These are phyloP conservation scores for Bryoglossum gracile DNA, from an alignment of 495 filamentous ascomycete genomes.

Conservation along the genomic window DNA sequence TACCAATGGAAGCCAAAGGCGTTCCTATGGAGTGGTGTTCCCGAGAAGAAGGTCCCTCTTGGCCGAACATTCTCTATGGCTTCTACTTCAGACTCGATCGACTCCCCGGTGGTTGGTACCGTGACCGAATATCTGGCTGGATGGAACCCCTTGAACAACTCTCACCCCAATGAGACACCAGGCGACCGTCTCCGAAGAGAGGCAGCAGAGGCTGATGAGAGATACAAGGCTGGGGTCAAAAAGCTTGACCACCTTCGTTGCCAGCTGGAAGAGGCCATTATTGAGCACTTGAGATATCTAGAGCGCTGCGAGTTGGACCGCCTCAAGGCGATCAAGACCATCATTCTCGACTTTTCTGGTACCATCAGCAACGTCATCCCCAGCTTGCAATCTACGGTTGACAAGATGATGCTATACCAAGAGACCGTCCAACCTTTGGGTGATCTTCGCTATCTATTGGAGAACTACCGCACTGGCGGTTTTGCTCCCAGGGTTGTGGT, in stretches of 20 bases:
- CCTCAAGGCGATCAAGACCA: conserved; percentile 94
- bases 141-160: conserved; percentile 90
- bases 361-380: conserved; percentile 98
- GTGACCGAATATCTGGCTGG: conserved; percentile 81
- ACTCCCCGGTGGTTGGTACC: conserved; percentile 67
- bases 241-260: conserved; percentile 87
- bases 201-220: conserved; percentile 83
- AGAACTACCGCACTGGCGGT: conserved; percentile 92
- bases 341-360: conserved; percentile 95
- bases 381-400: conserved; percentile 86
- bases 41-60: conserved; percentile 71
- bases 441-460: conserved; percentile 91
- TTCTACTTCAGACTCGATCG: conserved; percentile 46
- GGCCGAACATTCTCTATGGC: conserved; percentile 62
- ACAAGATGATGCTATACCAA: conserved; percentile 98
- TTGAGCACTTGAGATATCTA: conserved; percentile 88
- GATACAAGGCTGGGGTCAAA: conserved; percentile 78
- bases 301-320: conserved; percentile 96
- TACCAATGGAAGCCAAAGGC: conserved; percentile 95
- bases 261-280: conserved; percentile 88
- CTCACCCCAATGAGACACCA: conserved; percentile 83
- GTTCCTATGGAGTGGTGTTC: conserved; percentile 79
- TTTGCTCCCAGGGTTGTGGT: conserved; percentile 87
- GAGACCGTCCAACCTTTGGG: conserved; percentile 92
- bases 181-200: conserved; percentile 81